Evolutionary conservation across 2,329 filamentous ascomycete genomes (phyloP).

Genomic region (Epichloe festucae): DNA sequence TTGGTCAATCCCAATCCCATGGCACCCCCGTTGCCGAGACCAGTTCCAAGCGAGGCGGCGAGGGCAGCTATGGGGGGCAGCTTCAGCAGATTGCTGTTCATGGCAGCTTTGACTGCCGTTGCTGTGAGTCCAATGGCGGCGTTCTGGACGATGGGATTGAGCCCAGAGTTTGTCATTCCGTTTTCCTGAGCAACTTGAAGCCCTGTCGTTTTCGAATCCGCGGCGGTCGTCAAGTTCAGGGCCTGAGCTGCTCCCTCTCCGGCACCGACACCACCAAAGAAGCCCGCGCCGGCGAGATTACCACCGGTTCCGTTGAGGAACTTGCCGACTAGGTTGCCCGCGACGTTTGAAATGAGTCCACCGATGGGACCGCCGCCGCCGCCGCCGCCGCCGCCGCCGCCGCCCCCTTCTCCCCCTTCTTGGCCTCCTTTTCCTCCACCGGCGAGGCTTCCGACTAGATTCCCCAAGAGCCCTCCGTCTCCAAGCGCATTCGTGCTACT

Average conservation of each 20-base stretch:
- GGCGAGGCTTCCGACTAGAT: background rate
- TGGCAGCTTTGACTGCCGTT: constrained; percentile 15
- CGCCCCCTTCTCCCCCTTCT: background rate
- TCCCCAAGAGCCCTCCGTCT: background rate
- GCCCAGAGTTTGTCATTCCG: constrained; percentile 15
- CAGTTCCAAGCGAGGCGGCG: constrained; percentile 11
- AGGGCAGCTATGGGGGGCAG: constrained; percentile 9
- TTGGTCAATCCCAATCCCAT: constrained; percentile 12
- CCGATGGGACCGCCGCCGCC: background rate
- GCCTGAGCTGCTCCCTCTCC: constrained; percentile 14
- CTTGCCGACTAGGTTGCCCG: background rate
- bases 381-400: background rate
- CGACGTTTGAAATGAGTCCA: constrained; percentile 2
- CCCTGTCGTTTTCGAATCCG: constrained; percentile 6
- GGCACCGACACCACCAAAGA: constrained; percentile 14
- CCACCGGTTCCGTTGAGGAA: constrained; percentile 3
- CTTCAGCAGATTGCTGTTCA: constrained; percentile 7
- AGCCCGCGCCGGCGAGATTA: constrained; percentile 8
- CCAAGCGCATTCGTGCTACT: background rate
- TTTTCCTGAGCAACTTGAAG: constrained; percentile 15
- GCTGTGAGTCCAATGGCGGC: constrained; percentile 16
- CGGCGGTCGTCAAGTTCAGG: constrained; percentile 10
- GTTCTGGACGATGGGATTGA: constrained; percentile 18
- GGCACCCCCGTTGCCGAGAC: constrained; percentile 14
- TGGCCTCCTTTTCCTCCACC: background rate